These are phyloP conservation scores for Axilococcus clingmanii DNA, from an alignment of 139 green algal genomes.

Conservation along the genomic window DNA sequence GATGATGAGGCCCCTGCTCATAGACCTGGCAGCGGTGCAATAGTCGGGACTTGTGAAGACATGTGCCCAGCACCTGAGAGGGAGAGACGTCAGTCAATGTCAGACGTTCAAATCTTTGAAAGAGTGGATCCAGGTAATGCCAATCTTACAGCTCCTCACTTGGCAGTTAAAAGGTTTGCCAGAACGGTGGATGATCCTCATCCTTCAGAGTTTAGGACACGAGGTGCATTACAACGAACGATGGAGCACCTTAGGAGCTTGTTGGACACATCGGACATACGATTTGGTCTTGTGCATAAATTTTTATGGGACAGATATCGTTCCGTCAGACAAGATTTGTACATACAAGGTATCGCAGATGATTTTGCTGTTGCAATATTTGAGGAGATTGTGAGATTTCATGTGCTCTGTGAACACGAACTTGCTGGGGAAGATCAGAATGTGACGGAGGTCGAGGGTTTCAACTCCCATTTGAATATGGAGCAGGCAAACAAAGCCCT, in stretches of 20 bases:
- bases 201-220: slow-evolving; percentile 57
- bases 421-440: slow-evolving; percentile 42
- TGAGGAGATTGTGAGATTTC: slow-evolving; percentile 64
- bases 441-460: slow-evolving; percentile 48
- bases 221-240: slow-evolving; percentile 43
- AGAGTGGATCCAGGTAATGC: slow-evolving; percentile 27
- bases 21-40: background rate
- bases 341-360: slow-evolving; percentile 54
- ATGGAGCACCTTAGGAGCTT: slow-evolving; percentile 62
- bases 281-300: slow-evolving; percentile 48
- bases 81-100: slow-evolving; percentile 29
- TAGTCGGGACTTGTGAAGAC: slow-evolving; percentile 47
- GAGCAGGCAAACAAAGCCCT: slow-evolving; percentile 75
- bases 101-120: slow-evolving; percentile 62
- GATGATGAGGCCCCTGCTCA: background rate
- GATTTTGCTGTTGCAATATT: slow-evolving; percentile 33
- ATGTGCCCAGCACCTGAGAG: slow-evolving; percentile 61
- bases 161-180: slow-evolving; percentile 68
- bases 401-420: slow-evolving; percentile 66
- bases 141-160: slow-evolving; percentile 24
- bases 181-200: slow-evolving; percentile 44
- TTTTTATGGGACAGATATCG: slow-evolving; percentile 87
- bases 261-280: slow-evolving; percentile 31
- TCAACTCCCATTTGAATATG: slow-evolving; percentile 74
- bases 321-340: slow-evolving; percentile 62